A percentile compares a stretch with the other conserved stretches of the same genome.
Conservation (phyloP, 1,139 yeast species). For the Zygoascus sp. region DNA sequence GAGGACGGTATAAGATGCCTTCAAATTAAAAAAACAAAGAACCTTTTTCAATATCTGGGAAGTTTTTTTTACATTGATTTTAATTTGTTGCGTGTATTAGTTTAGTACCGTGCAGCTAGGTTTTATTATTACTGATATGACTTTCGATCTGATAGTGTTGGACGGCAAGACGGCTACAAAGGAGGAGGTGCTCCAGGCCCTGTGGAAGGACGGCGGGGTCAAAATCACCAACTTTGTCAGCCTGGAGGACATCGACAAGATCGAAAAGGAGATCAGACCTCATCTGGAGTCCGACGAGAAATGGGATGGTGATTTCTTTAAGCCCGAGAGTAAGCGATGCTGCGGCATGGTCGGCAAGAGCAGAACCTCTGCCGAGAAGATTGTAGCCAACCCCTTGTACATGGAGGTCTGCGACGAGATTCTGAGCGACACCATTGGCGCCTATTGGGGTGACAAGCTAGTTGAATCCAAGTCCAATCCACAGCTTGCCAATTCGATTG, state of each 20-base stretch:
- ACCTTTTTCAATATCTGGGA: too few relatives aligned
- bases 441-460: constrained; percentile 10
- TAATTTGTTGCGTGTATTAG: too few relatives aligned
- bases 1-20: too few relatives aligned
- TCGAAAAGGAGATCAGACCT: constrained; percentile 15
- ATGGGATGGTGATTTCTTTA: constrained; percentile 15
- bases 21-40: too few relatives aligned
- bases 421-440: constrained; percentile 1
- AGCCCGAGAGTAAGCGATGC: constrained; percentile 12
- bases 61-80: too few relatives aligned
- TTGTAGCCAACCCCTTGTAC: constrained; percentile 7
- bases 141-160: neutral
- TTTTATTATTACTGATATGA: too few relatives aligned
- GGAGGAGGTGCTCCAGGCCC: constrained; percentile 8
- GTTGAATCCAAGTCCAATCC: constrained; percentile 9
- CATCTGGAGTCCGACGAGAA: constrained; percentile 9
- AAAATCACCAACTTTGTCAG: constrained; percentile 11
- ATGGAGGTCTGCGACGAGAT: constrained; percentile 11
- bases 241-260: constrained; percentile 10
- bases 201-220: constrained; percentile 12
- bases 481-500: constrained; percentile 13
- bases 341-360: constrained; percentile 13
- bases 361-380: constrained; percentile 11
- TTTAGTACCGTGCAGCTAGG: too few relatives aligned
- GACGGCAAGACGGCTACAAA: constrained; percentile 3